Conservation (phyloP, 768 basidiomycete genomes). For the Pisolithus microcarpus region DNA sequence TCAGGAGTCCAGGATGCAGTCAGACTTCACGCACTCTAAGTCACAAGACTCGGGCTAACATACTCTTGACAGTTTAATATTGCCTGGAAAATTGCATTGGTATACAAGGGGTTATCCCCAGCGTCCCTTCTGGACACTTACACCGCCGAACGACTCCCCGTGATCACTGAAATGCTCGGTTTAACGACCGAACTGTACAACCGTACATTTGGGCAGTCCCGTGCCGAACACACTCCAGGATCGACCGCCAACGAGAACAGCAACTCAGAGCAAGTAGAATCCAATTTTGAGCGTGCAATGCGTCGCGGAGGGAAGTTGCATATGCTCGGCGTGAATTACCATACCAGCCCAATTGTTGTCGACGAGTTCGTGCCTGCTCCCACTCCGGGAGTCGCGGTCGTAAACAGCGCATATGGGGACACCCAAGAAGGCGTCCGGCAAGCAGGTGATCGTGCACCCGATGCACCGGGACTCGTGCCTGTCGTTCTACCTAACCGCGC, state of each 20-base stretch:
- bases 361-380: constrained; percentile 7
- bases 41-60: background rate
- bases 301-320: constrained; percentile 3
- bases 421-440: too few relatives aligned
- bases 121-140: constrained; percentile 31
- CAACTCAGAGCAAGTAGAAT: background rate
- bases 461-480: background rate
- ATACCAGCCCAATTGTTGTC: constrained; percentile 17
- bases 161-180: constrained; percentile 35
- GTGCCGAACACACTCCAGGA: background rate
- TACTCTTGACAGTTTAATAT: constrained; percentile 28
- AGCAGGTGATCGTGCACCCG: background rate
- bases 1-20: too few relatives aligned
- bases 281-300: background rate
- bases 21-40: too few relatives aligned
- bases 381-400: background rate
- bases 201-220: background rate
- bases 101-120: constrained; percentile 7
- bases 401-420: background rate
- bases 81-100: constrained; percentile 37
- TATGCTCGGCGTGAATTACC: constrained; percentile 22
- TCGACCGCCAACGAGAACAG: background rate
- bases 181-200: constrained; percentile 18
- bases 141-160: constrained; percentile 33
- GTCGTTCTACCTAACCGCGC: background rate